These are phyloP conservation scores for Xylaria sp. DNA, from an alignment of 2,329 filamentous ascomycete species.

Conservation along the genomic window DNA sequence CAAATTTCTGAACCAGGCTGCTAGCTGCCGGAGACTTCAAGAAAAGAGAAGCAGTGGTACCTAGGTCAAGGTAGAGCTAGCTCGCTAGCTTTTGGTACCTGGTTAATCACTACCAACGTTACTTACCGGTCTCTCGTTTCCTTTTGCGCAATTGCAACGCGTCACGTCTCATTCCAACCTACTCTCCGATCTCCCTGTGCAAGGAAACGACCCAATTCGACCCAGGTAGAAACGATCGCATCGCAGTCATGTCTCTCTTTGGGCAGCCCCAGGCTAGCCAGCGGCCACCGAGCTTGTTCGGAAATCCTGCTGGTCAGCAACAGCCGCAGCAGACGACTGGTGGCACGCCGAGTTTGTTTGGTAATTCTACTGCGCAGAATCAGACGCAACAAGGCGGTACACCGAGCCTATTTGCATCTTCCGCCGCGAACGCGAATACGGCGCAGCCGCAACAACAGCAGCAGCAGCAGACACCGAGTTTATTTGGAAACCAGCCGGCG, in stretches of 20 bases:
- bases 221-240: not conserved
- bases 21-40: slow-evolving; percentile 2
- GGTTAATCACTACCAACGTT: not conserved
- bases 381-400: slow-evolving; percentile 4
- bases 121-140: not conserved
- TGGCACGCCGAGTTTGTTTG: slow-evolving; percentile 26
- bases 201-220: slow-evolving; percentile 16
- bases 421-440: not conserved
- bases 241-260: slow-evolving; percentile 43
- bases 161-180: not conserved
- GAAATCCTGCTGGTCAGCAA: not conserved
- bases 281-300: not conserved
- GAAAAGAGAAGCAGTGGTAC: not conserved
- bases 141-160: slow-evolving; percentile 6
- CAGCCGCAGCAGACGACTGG: slow-evolving; percentile 14
- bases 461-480: not conserved
- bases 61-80: not conserved
- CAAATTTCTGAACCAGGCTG: slow-evolving; percentile 37
- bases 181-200: not conserved
- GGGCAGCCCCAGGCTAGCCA: slow-evolving; percentile 1
- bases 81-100: not conserved
- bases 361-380: slow-evolving; percentile 1
- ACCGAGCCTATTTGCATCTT: slow-evolving; percentile 24
- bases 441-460: not conserved
- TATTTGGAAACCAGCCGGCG: not conserved